These are phyloP conservation scores for Eucalyptus lansdowneana DNA, from an alignment of 345 rosid genomes.

Conservation along the genomic window DNA sequence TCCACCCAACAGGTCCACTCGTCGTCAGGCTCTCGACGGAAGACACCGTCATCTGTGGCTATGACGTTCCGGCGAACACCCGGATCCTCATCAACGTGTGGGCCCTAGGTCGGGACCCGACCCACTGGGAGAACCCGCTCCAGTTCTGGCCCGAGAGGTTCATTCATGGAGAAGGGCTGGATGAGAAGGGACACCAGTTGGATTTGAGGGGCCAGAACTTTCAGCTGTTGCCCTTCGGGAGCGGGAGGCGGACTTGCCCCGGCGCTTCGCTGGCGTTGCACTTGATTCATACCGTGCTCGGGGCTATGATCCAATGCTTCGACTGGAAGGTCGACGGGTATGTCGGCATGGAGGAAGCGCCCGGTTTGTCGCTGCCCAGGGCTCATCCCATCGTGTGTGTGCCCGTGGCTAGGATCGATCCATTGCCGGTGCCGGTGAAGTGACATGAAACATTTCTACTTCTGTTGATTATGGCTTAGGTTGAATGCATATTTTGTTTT, in stretches of 20 bases:
- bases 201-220: conserved; percentile 30
- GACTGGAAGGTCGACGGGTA: conserved; percentile 7
- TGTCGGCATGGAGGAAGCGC: conserved; percentile 21
- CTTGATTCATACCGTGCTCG: conserved; percentile 14
- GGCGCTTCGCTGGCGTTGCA: conserved; percentile 29
- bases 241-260: conserved; percentile 27
- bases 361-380: conserved; percentile 15
- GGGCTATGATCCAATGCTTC: conserved; percentile 23
- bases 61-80: conserved; percentile 35
- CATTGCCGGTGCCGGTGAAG: background rate
- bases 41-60: conserved; percentile 26
- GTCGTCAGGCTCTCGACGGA: conserved; percentile 31
- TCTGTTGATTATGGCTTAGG: background rate
- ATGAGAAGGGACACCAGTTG: conserved; percentile 15
- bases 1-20: conserved; percentile 59
- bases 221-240: conserved; percentile 27
- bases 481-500: background rate
- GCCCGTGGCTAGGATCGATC: conserved; percentile 7
- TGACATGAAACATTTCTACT: background rate
- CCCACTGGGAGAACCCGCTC: conserved; percentile 38
- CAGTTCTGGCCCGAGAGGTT: conserved; percentile 59
- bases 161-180: conserved; percentile 3
- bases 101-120: conserved; percentile 39
- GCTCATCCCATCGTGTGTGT: conserved; percentile 17
- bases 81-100: conserved; percentile 42